Conservation (phyloP, 805 yeast species). For the Hanseniaspora lachancei region DNA sequence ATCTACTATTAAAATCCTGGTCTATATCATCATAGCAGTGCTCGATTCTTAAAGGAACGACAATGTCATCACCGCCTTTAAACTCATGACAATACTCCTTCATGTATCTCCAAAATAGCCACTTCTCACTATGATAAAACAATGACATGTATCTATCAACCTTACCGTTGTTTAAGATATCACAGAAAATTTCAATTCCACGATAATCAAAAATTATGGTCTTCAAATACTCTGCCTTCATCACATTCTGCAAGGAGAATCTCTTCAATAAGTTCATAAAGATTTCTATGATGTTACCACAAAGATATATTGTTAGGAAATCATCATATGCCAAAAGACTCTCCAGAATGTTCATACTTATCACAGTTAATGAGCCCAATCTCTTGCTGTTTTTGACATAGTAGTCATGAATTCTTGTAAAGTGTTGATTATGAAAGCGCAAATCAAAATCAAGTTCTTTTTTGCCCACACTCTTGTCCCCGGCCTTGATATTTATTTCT, state of each 20-base stretch:
- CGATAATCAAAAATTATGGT: conserved; percentile 64
- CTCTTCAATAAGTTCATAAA: conserved; percentile 48
- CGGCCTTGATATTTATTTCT: background rate
- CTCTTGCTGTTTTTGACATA: conserved; percentile 42
- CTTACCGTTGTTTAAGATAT: conserved; percentile 20
- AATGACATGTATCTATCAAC: conserved; percentile 25
- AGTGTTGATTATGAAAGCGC: conserved; percentile 5
- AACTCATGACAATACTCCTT: conserved; percentile 13
- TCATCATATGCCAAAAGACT: conserved; percentile 13
- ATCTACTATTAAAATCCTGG: conserved; percentile 2
- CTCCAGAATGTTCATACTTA: conserved; percentile 50
- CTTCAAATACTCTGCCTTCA: conserved; percentile 65
- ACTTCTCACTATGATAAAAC: conserved; percentile 18
- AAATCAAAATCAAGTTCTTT: background rate
- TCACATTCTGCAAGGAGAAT: conserved; percentile 65
- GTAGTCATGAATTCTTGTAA: conserved; percentile 46
- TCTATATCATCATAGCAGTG: conserved; percentile 9
- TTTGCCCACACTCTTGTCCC: background rate
- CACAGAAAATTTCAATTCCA: conserved; percentile 26
- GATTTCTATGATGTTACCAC: conserved; percentile 46
- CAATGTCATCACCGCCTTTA: background rate
- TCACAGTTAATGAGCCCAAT: conserved; percentile 51
- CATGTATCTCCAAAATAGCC: conserved; percentile 23
- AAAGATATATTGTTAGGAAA: conserved; percentile 48
- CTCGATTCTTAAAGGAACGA: background rate